Percentiles rank a stretch among this genome's conserved stretches.
Evolutionary conservation across 805 yeast species (phyloP).

Genomic region (Scheffersomyces lignosus): DNA sequence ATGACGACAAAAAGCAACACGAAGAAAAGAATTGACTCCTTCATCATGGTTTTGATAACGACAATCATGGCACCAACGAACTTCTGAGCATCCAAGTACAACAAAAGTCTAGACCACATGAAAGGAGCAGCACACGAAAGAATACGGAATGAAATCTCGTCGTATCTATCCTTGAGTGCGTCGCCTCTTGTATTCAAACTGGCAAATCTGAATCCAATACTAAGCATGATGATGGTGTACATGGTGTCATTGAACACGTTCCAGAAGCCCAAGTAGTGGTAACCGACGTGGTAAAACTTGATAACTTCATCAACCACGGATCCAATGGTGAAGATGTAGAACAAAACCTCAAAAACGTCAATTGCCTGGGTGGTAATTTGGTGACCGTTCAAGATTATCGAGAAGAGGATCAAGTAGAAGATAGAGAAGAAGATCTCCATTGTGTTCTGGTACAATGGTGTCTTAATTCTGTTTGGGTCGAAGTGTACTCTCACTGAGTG

Average conservation of each 20-base stretch:
- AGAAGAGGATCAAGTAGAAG: conserved; percentile 59
- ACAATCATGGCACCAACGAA: conserved; percentile 90
- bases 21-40: conserved; percentile 81
- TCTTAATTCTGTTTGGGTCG: conserved; percentile 78
- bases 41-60: conserved; percentile 81
- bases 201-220: conserved; percentile 57
- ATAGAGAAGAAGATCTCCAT: conserved; percentile 69
- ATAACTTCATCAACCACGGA: conserved; percentile 64
- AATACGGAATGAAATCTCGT: conserved; percentile 63
- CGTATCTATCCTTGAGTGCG: conserved; percentile 34
- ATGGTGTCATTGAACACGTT: conserved; percentile 72
- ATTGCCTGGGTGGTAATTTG: conserved; percentile 31
- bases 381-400: conserved; percentile 63
- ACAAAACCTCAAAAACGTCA: conserved; percentile 52
- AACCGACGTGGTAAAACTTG: conserved; percentile 77
- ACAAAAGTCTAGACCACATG: conserved; percentile 77
- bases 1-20: conserved; percentile 68
- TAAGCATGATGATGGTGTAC: conserved; percentile 53
- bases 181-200: conserved; percentile 27
- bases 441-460: conserved; percentile 79
- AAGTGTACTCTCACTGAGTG: conserved; percentile 61
- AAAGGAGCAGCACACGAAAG: conserved; percentile 82
- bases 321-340: conserved; percentile 67
- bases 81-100: conserved; percentile 74
- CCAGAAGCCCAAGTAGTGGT: conserved; percentile 72